Conservation (phyloP, 345 rosid genomes). For the Adansonia digitata region DNA sequence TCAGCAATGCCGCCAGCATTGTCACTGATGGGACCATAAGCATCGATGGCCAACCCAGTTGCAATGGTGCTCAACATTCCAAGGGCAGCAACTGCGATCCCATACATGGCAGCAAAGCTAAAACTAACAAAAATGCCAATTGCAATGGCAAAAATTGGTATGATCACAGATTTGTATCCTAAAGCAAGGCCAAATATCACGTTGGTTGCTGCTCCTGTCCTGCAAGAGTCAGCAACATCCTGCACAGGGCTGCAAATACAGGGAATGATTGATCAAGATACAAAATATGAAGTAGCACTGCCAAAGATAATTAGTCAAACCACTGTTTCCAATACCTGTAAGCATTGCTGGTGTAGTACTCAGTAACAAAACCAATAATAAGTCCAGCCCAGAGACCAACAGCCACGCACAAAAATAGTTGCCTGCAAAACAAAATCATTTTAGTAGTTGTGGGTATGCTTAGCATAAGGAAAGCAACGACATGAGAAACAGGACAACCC, state of each 20-base stretch:
- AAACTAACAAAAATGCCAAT: constrained; percentile 64
- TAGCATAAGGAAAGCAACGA: neutral
- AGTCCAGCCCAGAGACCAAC: constrained; percentile 88
- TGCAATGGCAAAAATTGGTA: constrained; percentile 80
- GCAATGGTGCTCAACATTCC: constrained; percentile 88
- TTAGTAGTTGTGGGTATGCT: neutral
- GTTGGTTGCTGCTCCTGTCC: constrained; percentile 88
- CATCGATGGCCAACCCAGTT: constrained; percentile 73
- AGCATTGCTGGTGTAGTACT: constrained; percentile 74
- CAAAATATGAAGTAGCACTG: neutral
- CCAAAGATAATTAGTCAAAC: neutral
- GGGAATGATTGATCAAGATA: neutral
- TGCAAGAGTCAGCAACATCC: constrained; percentile 96
- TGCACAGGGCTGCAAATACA: constrained; percentile 77
- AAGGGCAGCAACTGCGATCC: constrained; percentile 78
- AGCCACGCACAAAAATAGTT: constrained; percentile 62
- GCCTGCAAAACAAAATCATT: constrained; percentile 42
- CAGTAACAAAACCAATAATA: constrained; percentile 68
- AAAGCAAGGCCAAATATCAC: constrained; percentile 82
- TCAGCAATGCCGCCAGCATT: constrained; percentile 84
- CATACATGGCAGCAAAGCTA: constrained; percentile 83
- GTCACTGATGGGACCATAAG: constrained; percentile 85
- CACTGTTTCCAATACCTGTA: constrained; percentile 35
- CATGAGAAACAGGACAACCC: neutral
- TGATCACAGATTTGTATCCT: constrained; percentile 82